Evolutionary conservation across 2,329 filamentous ascomycete genomes (phyloP).

Genomic region (Trichoderma hamatum): DNA sequence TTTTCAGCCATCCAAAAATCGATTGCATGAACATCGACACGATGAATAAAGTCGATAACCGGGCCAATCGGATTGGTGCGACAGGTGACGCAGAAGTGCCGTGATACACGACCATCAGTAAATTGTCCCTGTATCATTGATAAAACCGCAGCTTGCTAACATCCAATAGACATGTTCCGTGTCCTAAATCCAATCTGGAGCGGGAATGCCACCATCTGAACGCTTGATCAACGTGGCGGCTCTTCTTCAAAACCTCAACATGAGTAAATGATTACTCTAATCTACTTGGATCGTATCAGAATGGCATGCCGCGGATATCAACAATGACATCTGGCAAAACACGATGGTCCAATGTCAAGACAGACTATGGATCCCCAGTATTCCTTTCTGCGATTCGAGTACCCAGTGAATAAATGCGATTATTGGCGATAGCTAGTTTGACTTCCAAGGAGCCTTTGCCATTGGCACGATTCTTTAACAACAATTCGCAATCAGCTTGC

Average conservation of each 20-base stretch:
- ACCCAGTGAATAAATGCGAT: not conserved
- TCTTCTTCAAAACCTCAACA: not conserved
- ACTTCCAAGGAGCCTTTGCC: not conserved
- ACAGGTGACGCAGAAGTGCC: not conserved
- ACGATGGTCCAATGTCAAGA: not conserved
- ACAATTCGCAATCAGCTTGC: not conserved
- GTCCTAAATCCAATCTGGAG: not conserved
- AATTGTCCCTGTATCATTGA: not conserved
- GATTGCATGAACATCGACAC: not conserved
- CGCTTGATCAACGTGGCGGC: not conserved
- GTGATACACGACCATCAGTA: slow-evolving; percentile 2
- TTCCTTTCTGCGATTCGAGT: not conserved
- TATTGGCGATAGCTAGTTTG: not conserved
- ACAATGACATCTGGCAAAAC: not conserved
- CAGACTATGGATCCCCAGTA: not conserved
- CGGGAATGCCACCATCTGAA: not conserved
- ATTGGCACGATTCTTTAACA: not conserved
- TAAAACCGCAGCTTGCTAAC: not conserved
- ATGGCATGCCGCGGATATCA: not conserved
- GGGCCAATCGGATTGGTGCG: not conserved
- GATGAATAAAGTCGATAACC: not conserved
- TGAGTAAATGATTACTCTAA: not conserved
- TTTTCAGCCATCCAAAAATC: not conserved
- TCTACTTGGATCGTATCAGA: not conserved
- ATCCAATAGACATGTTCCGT: not conserved